Evolutionary conservation across 2,329 filamentous ascomycete species (phyloP), one percentile per base, ranked within the genome.

Genomic region (Fusarium heterosporum): DNA sequence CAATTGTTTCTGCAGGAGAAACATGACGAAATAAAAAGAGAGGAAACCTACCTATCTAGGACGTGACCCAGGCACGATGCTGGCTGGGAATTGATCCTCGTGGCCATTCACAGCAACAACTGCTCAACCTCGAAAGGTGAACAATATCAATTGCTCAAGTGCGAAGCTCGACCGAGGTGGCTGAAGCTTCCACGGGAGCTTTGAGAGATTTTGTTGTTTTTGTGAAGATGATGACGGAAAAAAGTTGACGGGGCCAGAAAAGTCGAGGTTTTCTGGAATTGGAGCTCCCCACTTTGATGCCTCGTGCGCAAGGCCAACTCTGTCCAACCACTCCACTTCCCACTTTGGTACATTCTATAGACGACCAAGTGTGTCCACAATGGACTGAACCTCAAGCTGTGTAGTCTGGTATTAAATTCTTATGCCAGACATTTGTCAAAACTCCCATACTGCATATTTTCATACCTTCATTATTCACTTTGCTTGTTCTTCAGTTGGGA

Each of bases 231-330:
- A 64, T 52, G 64, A 61, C 55, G 46, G 43, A 61, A 49, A 57
- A 61, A 61, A 56, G 43, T 51, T 53, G 43, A 45, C 22, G n/a
- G 46, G 42, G 45, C 26, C 38, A 55, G 52, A 63, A 67, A 61
- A 67, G 26, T 58, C 50, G 66, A 71, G 62, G 62, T 71, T 73
- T 73, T 71, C 56, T 70, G 52, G 63, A 57, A 64, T 61, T 69
- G 62, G 63, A 72, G 70, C 70, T 68, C 70, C 57, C 72, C 72
- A 73, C 72, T 69, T 73, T 73, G 69, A 61, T 74, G 73, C 73
- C 72, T 75, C 62, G 67, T 68, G 72, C 72, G 66, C 72, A 72
- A 75, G 72, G 73, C 73, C 58, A 62, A 22, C 8, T 42, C 5
- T 10, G 28, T 3, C 30, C 19, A 39, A 17, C 11, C 14, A n/a